A percentile compares a stretch with the other conserved stretches of the same genome.
Evolutionary conservation across 2,329 filamentous ascomycete species (phyloP).

Genomic region (Colletotrichum sp.): DNA sequence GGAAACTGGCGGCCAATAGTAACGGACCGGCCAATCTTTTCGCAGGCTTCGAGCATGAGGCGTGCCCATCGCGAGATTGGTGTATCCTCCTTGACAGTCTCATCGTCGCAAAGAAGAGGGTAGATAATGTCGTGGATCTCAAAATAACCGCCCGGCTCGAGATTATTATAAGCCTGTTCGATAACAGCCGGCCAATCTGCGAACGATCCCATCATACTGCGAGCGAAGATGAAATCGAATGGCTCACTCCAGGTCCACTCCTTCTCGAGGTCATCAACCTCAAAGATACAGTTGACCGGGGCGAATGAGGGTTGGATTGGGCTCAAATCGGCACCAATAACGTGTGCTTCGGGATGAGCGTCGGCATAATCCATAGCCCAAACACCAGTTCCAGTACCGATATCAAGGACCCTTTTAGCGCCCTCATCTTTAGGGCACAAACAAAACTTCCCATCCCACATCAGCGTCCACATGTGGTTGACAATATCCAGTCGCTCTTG

Average conservation of each 20-base stretch:
- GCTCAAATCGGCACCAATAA: background rate
- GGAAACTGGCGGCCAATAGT: background rate
- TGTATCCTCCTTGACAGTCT: background rate
- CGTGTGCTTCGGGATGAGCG: background rate
- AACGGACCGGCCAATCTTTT: background rate
- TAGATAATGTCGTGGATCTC: background rate
- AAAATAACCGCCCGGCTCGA: background rate
- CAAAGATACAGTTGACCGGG: background rate
- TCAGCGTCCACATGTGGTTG: background rate
- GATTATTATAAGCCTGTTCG: background rate
- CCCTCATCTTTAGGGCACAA: background rate
- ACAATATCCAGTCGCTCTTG: background rate
- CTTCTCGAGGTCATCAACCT: background rate
- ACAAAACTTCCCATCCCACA: background rate
- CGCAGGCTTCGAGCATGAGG: background rate
- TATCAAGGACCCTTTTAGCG: background rate
- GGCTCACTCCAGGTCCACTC: background rate
- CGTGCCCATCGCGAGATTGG: background rate
- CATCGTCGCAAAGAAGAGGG: background rate
- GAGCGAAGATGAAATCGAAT: background rate
- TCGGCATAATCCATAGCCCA: background rate
- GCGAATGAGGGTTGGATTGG: background rate
- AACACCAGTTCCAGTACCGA: background rate
- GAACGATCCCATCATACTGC: background rate
- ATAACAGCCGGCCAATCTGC: background rate